Evolutionary conservation across 495 filamentous ascomycete species (phyloP), one percentile per base, ranked within the genome.

Genomic region (Talaromyces proteolyticus): DNA sequence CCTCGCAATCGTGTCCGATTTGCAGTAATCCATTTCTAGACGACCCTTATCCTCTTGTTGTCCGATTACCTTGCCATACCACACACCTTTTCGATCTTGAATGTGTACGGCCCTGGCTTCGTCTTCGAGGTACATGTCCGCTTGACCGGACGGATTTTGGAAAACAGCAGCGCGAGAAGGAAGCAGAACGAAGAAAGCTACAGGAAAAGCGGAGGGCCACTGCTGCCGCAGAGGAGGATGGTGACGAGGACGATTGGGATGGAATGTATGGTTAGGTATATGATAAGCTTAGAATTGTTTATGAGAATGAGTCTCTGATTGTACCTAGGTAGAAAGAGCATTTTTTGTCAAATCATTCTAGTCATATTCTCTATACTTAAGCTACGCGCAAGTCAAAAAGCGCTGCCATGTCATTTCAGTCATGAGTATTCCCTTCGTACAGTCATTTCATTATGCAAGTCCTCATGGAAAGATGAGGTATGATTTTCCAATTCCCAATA

Each of bases 51-150:
- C 86, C 88, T 17, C 76, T 98, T 11, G 91, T 96, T 14, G 92
- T 96, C 24, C 79, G 83, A 55, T 73, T 98, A 48, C 89, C 90
- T 19, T 98, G 93, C 60, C 83, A 91, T 57, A 75, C 76, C 10
- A 80, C 75, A 18, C 93, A 98, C 63, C 61, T 82, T 21, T 96
- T 95, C 68, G 93, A 98, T 64, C 67, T 96, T 12, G 91, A 97
- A 64, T 98, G 93, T 62, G 87, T 98, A n/a, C 76, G 78, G 42
- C 92, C 93, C 2, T 98, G 93, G 93, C 62, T 98, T 61, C 77
- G 85, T 59, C 76, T 93, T 52, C 87, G 95, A 64, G 84, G 87
- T 10, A 95, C 85, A 3, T 98, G 92, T 71, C 92, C 92, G 19
- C 68, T 96, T 55, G 92, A 95, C 62, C 75, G 92, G 41, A 79